Evolutionary conservation across 2,329 filamentous ascomycete species (phyloP), one percentile per base, ranked within the genome.

Genomic region (Alternaria gaisen): DNA sequence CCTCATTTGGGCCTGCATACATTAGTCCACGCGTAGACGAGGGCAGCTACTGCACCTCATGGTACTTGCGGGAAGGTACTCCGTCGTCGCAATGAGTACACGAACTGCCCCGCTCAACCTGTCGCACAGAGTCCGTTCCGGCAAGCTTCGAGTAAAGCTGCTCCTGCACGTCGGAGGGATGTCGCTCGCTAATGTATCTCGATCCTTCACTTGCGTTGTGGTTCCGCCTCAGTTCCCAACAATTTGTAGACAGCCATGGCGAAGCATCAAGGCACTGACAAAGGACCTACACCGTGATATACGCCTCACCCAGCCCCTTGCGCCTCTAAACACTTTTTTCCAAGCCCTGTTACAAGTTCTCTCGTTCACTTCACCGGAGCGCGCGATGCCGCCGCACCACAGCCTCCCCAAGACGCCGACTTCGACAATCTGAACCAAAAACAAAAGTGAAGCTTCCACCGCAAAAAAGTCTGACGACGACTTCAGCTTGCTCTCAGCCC

Each of bases 1-100:
- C 64, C 61, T 63, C 60, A 61, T 64, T 71, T 63, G 66, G 67
- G 70, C 67, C 63, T 66, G 70, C 71, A 61, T 69, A 68, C 68
- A 71, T 72, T 73, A 69, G 70, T 51, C 62, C 44, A 64, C 38
- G 53, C 63, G 41, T 62, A 66, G 56, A 64, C 63, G 63, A 64
- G 64, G 47, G 55, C 58, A 64, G 53, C 61, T 55, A 41, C 69
- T 72, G 70, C 71, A 70, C 63, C 66, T 63, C 61, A 63, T 64
- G 58, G 61, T 67, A 64, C 60, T 60, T 65, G 42, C 63, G 62
- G 61, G 58, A 63, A 63, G 60, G 65, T 69, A 56, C 61, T 50
- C 60, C 56, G 53, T 68, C 61, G 64, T 67, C 57, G 61, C 56
- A 47, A 52, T 61, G 60, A 61, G 60, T 62, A 64, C 68, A 44